These are phyloP conservation scores for Aspergillus versicolor DNA, from an alignment of 2,329 filamentous ascomycete genomes.

Conservation along the genomic window DNA sequence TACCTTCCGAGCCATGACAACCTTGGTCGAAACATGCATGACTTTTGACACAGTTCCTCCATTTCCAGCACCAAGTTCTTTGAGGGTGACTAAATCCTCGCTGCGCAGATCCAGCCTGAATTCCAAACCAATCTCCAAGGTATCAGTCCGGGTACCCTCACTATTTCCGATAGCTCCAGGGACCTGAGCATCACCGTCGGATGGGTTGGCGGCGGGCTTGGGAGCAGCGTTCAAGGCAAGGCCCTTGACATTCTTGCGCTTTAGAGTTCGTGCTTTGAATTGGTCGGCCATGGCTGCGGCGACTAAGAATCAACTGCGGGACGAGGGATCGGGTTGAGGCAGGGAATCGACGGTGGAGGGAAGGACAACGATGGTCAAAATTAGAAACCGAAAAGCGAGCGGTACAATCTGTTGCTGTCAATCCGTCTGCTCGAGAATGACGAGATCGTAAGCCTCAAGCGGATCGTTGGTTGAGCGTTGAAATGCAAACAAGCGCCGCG, in stretches of 20 bases:
- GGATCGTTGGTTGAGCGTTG: slow-evolving; percentile 12
- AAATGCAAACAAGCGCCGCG: slow-evolving; percentile 14
- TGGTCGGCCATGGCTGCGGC: slow-evolving; percentile 54
- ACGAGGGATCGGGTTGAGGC: slow-evolving; percentile 5
- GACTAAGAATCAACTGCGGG: background rate
- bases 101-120: slow-evolving; percentile 90
- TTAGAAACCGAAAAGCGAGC: background rate
- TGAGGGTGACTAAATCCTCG: slow-evolving; percentile 88
- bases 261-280: slow-evolving; percentile 76
- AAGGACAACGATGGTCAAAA: background rate
- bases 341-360: slow-evolving; percentile 3
- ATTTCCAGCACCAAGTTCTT: slow-evolving; percentile 93
- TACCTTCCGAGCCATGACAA: slow-evolving; percentile 97
- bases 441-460: background rate
- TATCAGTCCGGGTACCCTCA: slow-evolving; percentile 63
- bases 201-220: slow-evolving; percentile 65
- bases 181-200: slow-evolving; percentile 67
- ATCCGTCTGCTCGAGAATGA: background rate
- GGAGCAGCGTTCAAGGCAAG: slow-evolving; percentile 81
- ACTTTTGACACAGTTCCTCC: slow-evolving; percentile 98
- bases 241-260: slow-evolving; percentile 98
- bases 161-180: slow-evolving; percentile 59
- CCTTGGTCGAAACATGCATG: slow-evolving; percentile 88
- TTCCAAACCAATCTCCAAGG: slow-evolving; percentile 93
- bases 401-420: background rate